Conservation (phyloP, 2,329 filamentous ascomycete genomes). For the Fusarium sp. region DNA sequence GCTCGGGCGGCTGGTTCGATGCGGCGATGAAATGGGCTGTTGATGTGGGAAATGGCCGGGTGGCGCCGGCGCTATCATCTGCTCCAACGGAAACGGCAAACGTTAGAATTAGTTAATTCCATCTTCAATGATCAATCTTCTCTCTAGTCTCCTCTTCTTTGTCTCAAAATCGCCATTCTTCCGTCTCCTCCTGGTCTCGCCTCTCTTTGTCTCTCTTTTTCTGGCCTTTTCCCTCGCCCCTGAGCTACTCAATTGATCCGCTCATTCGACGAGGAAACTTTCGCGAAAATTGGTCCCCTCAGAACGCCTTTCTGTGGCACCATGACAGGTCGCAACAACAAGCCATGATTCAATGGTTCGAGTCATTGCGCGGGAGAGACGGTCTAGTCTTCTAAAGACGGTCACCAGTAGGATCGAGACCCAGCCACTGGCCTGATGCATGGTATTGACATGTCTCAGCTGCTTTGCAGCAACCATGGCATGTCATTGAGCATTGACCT, state of each 20-base stretch:
- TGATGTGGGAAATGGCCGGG: constrained; percentile 45
- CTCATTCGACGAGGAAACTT: constrained; percentile 6
- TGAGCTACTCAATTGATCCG: constrained; percentile 8
- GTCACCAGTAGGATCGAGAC: constrained; percentile 37
- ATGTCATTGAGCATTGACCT: constrained; percentile 27
- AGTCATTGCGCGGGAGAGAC: constrained; percentile 21
- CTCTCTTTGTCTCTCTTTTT: neutral
- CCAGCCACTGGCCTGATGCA: constrained; percentile 48
- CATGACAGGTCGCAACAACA: constrained; percentile 14
- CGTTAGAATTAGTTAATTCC: constrained; percentile 40
- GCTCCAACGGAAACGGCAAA: constrained; percentile 36
- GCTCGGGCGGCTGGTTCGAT: constrained; percentile 45
- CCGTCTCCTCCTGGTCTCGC: constrained; percentile 5
- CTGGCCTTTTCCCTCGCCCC: neutral
- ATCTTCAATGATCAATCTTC: constrained; percentile 18
- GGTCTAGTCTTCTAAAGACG: constrained; percentile 11
- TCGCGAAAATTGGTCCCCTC: constrained; percentile 16
- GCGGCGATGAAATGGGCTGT: constrained; percentile 49
- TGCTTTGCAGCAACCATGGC: constrained; percentile 17
- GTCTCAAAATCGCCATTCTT: constrained; percentile 9
- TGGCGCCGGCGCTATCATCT: constrained; percentile 46
- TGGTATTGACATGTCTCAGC: constrained; percentile 42
- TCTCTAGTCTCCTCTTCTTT: constrained; percentile 24
- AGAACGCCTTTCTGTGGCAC: constrained; percentile 9
- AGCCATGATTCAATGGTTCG: constrained; percentile 18